Evolutionary conservation across 2,329 filamentous ascomycete genomes (phyloP).

Genomic region (Ophiostoma fasciatum): DNA sequence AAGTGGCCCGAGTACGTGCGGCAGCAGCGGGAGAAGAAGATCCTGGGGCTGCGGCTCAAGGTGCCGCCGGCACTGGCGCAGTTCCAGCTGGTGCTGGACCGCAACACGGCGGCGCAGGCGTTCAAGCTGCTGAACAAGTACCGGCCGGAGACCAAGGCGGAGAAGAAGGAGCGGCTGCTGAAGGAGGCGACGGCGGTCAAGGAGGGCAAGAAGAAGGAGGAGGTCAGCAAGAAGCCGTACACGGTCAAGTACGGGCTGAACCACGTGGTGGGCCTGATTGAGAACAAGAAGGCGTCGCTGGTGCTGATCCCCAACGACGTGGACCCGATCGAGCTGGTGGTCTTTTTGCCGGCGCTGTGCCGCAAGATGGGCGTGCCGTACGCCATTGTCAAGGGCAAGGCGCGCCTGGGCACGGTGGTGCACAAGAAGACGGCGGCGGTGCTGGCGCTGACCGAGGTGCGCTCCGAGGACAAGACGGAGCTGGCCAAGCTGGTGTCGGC

Average conservation of each 20-base stretch:
- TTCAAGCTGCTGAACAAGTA: conserved; percentile 99
- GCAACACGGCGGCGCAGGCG: conserved; percentile 88
- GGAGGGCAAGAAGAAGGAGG: conserved; percentile 99
- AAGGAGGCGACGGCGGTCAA: conserved; percentile 96
- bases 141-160: conserved; percentile 94
- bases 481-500: conserved; percentile 90
- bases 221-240: conserved; percentile 99
- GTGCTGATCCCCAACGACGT: conserved; percentile 99
- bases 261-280: conserved; percentile 92
- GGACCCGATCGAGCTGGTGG: conserved; percentile 97
- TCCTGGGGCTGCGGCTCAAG: conserved; percentile 96
- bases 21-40: conserved; percentile 87
- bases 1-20: conserved; percentile 99
- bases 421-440: conserved; percentile 99
- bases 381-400: conserved; percentile 99
- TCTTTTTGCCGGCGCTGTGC: conserved; percentile 98
- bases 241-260: conserved; percentile 99
- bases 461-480: conserved; percentile 96
- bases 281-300: conserved; percentile 99
- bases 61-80: conserved; percentile 93
- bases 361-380: conserved; percentile 99
- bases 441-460: conserved; percentile 89
- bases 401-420: conserved; percentile 92
- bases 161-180: conserved; percentile 99
- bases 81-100: conserved; percentile 95